Evolutionary conservation across 441 rosid species (phyloP).

Genomic region (Macaranga tanarius): DNA sequence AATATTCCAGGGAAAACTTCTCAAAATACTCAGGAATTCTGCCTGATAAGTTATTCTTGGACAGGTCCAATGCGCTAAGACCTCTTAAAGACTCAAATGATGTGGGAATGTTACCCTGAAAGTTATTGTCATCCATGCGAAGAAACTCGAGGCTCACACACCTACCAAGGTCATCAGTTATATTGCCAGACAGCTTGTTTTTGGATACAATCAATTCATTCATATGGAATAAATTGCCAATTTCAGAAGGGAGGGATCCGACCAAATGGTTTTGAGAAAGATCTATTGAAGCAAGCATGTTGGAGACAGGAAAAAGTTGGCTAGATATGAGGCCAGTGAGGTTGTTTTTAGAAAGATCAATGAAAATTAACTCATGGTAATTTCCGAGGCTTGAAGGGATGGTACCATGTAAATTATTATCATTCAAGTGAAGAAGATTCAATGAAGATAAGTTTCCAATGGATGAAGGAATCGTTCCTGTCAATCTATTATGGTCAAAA

Average conservation of each 20-base stretch:
- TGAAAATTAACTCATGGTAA: background rate
- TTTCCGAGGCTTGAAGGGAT: slow-evolving; percentile 13
- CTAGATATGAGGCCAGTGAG: slow-evolving; percentile 1
- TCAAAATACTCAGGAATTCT: slow-evolving; percentile 20
- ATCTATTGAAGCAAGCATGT: background rate
- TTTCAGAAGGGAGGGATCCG: slow-evolving; percentile 7
- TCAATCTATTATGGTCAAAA: background rate
- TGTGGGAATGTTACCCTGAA: slow-evolving; percentile 25
- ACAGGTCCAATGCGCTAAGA: slow-evolving; percentile 21
- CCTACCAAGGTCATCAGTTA: background rate
- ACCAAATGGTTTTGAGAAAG: slow-evolving; percentile 5
- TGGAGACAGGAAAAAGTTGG: background rate
- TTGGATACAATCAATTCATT: background rate
- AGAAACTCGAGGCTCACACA: slow-evolving; percentile 13
- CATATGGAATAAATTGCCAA: slow-evolving; percentile 4
- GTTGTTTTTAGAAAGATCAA: slow-evolving; percentile 5
- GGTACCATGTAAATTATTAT: background rate
- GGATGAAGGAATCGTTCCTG: slow-evolving; percentile 8
- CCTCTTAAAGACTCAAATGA: slow-evolving; percentile 24
- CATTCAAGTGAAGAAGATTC: background rate
- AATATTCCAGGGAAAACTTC: background rate
- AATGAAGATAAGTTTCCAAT: slow-evolving; percentile 10
- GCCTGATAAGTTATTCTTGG: slow-evolving; percentile 23
- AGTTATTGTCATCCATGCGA: slow-evolving; percentile 11
- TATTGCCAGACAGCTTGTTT: slow-evolving; percentile 10